Base-by-base conservation (phyloP, 768 basidiomycete species). In the Boletus pseudo-olivaceus region DNA sequence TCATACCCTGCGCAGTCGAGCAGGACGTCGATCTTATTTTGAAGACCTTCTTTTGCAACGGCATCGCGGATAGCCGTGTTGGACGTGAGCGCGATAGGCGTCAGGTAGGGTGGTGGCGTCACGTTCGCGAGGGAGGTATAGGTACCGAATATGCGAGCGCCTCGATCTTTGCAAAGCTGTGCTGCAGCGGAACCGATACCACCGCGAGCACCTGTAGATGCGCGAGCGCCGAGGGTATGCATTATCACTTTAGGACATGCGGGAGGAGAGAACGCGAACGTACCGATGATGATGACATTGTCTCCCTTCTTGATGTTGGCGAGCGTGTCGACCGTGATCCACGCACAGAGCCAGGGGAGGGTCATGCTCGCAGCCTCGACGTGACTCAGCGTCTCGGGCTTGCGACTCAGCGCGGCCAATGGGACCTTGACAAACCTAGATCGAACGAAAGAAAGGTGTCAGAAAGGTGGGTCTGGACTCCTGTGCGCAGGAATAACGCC, bases 261-360 rank as follows among this genome's bases (percentile, higher is more conserved):
- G 0, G 14, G 30, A 23, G 38, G 12, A 26, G 7, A 15, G 44
- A 17, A 30, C 12, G 1, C 5, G 8, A 29, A 32, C 60, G 11
- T 23, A 67, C 70, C 70, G 26, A 71, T 63, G 52, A 71, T 72
- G 43, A 71, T 34, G 5, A 73, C 68, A 38, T 70, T 72, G 29
- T 71, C 70, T 12, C 66, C 71, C 19, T 60, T 12, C 43, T 68
- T 72, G 46, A 73, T 63, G 9, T 64, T 55, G 19, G 70, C 69
- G 14, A 73, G 71, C 15, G 60, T 71, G 10, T 73, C 56, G 12
- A 71, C 68, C 1, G 70, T 71, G 59, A 73, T 73, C 72, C 72
- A 71, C 7, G 72, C 72, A 48, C 70, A 71, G 26, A 72, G 60
- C 70, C 71, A 72, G 0, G 62, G 62, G 7, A 71, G 70, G 0